A percentile compares a stretch with the other conserved stretches of the same genome.
These are phyloP conservation scores for Xylariales sp. DNA, from an alignment of 2,329 filamentous ascomycete species.

Conservation along the genomic window DNA sequence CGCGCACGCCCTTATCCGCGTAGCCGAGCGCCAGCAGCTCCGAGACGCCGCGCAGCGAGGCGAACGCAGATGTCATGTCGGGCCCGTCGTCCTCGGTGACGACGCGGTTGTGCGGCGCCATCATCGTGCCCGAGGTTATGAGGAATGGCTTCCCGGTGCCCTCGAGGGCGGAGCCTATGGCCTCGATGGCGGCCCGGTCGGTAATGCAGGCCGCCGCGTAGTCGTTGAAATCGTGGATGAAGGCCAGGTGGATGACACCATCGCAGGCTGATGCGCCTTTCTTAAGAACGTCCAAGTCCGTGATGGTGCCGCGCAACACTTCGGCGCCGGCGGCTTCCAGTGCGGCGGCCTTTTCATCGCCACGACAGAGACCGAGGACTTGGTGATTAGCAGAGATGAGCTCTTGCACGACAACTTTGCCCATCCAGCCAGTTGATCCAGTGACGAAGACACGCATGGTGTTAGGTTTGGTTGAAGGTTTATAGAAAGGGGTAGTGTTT, in stretches of 20 bases:
- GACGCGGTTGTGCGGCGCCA: slow-evolving; percentile 25
- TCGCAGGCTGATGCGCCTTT: slow-evolving; percentile 33
- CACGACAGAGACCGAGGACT: slow-evolving; percentile 37
- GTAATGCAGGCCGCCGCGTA: slow-evolving; percentile 21
- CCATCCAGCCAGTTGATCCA: slow-evolving; percentile 34
- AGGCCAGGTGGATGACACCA: slow-evolving; percentile 37
- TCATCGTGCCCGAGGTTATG: slow-evolving; percentile 29
- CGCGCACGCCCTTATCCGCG: slow-evolving; percentile 28
- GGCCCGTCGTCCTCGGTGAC: slow-evolving; percentile 25
- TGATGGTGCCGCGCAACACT: slow-evolving; percentile 34
- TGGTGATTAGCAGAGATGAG: slow-evolving; percentile 33
- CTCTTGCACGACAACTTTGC: slow-evolving; percentile 26
- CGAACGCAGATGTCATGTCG: too few species aligned
- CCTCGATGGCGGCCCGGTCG: slow-evolving; percentile 30
- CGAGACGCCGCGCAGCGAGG: too few species aligned
- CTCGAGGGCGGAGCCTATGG: slow-evolving; percentile 28
- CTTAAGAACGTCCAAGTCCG: slow-evolving; percentile 30
- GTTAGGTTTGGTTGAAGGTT: too few species aligned
- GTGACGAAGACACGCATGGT: slow-evolving; percentile 34
- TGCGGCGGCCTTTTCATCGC: slow-evolving; percentile 26
- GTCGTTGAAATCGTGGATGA: slow-evolving; percentile 16
- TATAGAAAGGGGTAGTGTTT: too few species aligned
- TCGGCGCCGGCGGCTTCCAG: slow-evolving; percentile 31
- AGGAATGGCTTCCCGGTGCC: slow-evolving; percentile 31
- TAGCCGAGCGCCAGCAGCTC: too few species aligned